Base-by-base conservation (phyloP, 2,329 filamentous ascomycete genomes). In the Tolypocladium nubicola region DNA sequence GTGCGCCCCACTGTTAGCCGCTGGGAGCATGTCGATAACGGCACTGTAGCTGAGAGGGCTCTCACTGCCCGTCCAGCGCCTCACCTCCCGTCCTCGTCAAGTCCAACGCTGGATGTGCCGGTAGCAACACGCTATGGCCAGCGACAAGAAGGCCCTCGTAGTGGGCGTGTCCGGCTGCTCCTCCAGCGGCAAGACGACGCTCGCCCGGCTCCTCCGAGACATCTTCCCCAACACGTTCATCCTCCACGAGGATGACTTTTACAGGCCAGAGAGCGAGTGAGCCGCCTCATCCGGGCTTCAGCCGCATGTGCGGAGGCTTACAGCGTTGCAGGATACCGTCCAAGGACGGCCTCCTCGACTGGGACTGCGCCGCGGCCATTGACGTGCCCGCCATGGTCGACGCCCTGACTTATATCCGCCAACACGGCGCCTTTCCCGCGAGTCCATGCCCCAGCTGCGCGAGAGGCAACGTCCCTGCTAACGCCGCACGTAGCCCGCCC, bases 211-310 rank as follows among this genome's bases (percentile, higher is more conserved):
- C 14, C 79, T 99, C 21, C 85, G 90, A 58, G 85, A 89, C 68
- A 86, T 96, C 62, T 91, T 97, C 66, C 86, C 86, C 10, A 77
- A 80, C 63, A 80, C 85, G 19, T 93, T 91, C 67, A 89, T 97
- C 66, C 80, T 99, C 26, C 94, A 99, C 70, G 85, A 96, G 70
- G 94, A 99, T 75, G 94, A 99, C 72, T 99, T 97, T 70, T 99
- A 96, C 75, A 85, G 84, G 62, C 78, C 88, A 1, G 93, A 97
- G 68, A 74, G 80, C 37, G 80, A 90, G 81, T 89, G 66, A 67
- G 79, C 23, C 37, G 33, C 43, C n/a, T 16, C 39, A 7, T 37
- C 21, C 1, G n/a, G 11, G 23, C 23, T 30, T 8, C 21, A 9
- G 19, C 26, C 13, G 2, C 3, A 23, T 1, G 37, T 14, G 19